phyloP scores from a whole-genome alignment of 1,284 basidiomycete species.

The Ceratobasidium sp. region DNA sequence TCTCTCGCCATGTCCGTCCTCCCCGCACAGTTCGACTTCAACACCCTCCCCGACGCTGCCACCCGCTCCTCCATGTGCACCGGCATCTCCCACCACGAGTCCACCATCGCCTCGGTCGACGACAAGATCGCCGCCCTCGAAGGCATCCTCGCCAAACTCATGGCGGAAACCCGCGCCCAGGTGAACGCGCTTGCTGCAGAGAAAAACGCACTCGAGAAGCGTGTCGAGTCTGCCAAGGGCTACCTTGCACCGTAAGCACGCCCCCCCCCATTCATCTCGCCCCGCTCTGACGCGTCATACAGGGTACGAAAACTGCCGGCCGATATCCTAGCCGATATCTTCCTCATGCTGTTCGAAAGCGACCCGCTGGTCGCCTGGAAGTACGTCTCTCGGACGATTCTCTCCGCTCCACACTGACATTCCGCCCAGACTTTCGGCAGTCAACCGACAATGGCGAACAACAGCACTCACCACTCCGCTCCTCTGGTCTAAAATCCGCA shows the following conservation, averaged over 20 bases:
- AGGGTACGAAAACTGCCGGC: constrained; percentile 62
- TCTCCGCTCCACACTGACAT: constrained; percentile 52
- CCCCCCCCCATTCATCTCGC: constrained; percentile 60
- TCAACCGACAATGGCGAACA: constrained; percentile 40
- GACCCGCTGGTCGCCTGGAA: constrained; percentile 20
- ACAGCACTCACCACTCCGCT: constrained; percentile 39
- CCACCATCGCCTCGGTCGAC: constrained; percentile 45
- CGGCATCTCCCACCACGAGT: constrained; percentile 30
- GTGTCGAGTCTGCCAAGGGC: constrained; percentile 58
- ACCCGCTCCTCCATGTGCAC: constrained; percentile 1
- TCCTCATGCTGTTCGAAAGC: constrained; percentile 51
- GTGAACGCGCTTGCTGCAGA: constrained; percentile 63
- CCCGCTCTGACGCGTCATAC: constrained; percentile 72
- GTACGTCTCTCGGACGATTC: constrained; percentile 53
- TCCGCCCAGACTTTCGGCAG: constrained; percentile 22
- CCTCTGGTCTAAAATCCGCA: constrained; percentile 62
- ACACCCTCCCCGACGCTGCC: constrained; percentile 24
- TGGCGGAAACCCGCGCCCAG: constrained; percentile 59
- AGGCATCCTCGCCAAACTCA: constrained; percentile 61
- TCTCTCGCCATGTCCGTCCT: constrained; percentile 21
- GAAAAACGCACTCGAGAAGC: constrained; percentile 57
- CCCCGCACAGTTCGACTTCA: constrained; percentile 31
- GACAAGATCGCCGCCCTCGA: constrained; percentile 55
- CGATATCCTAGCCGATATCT: constrained; percentile 71
- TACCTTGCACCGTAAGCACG: constrained; percentile 62